Evolutionary conservation across 1,284 basidiomycete species (phyloP).

Genomic region (Apiotrichum porosum): DNA sequence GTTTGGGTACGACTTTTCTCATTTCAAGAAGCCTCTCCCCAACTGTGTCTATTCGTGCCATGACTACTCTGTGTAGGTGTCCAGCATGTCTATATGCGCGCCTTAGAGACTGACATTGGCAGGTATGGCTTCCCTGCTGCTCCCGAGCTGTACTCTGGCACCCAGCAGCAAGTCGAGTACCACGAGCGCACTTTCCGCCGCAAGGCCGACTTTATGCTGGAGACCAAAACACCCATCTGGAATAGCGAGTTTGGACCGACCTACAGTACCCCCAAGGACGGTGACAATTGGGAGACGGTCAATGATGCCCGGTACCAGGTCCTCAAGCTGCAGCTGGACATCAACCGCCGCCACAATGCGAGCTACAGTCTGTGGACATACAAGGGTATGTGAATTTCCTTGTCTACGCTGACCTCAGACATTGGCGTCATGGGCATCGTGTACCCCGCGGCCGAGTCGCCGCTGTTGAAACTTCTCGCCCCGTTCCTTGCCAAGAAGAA

Average conservation of each 20-base stretch:
- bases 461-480: constrained; percentile 49
- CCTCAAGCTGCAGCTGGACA: constrained; percentile 5
- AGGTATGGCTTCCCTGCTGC: constrained; percentile 2
- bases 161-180: constrained; percentile 53
- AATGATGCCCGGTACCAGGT: constrained; percentile 3
- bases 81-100: too few species aligned
- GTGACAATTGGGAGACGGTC: constrained; percentile 1
- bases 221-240: constrained; percentile 1
- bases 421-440: constrained; percentile 35
- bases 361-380: constrained; percentile 5
- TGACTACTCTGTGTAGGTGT: constrained; percentile 62
- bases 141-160: constrained; percentile 14
- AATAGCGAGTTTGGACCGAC: constrained; percentile 7
- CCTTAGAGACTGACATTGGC: too few species aligned
- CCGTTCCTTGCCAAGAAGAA: constrained; percentile 6
- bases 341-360: not conserved
- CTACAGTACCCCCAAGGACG: not conserved
- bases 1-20: constrained; percentile 66
- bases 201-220: constrained; percentile 2
- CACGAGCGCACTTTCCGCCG: constrained; percentile 51
- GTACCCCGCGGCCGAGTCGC: constrained; percentile 60
- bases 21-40: constrained; percentile 53
- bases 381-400: too few species aligned
- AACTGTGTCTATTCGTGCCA: constrained; percentile 61
- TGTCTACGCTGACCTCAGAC: too few species aligned